Evolutionary conservation across 768 basidiomycete genomes (phyloP).

Genomic region (Boletellus emodensis): DNA sequence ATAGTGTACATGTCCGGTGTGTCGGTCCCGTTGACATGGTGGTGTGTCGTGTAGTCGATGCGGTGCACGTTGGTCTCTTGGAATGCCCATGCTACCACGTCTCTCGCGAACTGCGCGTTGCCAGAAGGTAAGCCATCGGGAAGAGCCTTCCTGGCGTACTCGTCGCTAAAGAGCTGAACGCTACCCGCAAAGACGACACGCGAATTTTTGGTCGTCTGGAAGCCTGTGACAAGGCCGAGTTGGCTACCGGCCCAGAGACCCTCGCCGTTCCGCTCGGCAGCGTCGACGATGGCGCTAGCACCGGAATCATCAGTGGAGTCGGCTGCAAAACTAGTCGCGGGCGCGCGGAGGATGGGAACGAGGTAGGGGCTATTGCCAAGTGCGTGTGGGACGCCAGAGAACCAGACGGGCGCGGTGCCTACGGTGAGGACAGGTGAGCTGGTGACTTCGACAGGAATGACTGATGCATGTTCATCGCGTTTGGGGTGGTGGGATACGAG

Average conservation of each 20-base stretch:
- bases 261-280: slow-evolving; percentile 71
- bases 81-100: slow-evolving; percentile 88
- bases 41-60: slow-evolving; percentile 71
- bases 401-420: slow-evolving; percentile 62
- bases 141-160: slow-evolving; percentile 61
- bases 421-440: slow-evolving; percentile 43
- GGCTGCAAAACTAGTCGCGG: slow-evolving; percentile 69
- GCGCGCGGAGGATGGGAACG: slow-evolving; percentile 77
- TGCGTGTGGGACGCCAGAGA: slow-evolving; percentile 65
- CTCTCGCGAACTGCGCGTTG: slow-evolving; percentile 69
- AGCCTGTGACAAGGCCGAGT: slow-evolving; percentile 77
- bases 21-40: slow-evolving; percentile 57
- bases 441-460: slow-evolving; percentile 62
- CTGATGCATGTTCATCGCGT: slow-evolving; percentile 56
- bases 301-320: slow-evolving; percentile 56
- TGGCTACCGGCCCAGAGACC: slow-evolving; percentile 79
- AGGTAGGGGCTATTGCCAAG: slow-evolving; percentile 72
- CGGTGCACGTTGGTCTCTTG: slow-evolving; percentile 79
- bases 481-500: slow-evolving; percentile 84
- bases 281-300: slow-evolving; percentile 63
- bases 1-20: slow-evolving; percentile 76
- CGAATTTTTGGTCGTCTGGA: slow-evolving; percentile 79
- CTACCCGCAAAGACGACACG: slow-evolving; percentile 82
- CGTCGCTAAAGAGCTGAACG: slow-evolving; percentile 74
- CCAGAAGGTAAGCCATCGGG: slow-evolving; percentile 60